These are phyloP conservation scores for Solanum chacoense DNA, from an alignment of 305 asterid genomes.

Conservation along the genomic window DNA sequence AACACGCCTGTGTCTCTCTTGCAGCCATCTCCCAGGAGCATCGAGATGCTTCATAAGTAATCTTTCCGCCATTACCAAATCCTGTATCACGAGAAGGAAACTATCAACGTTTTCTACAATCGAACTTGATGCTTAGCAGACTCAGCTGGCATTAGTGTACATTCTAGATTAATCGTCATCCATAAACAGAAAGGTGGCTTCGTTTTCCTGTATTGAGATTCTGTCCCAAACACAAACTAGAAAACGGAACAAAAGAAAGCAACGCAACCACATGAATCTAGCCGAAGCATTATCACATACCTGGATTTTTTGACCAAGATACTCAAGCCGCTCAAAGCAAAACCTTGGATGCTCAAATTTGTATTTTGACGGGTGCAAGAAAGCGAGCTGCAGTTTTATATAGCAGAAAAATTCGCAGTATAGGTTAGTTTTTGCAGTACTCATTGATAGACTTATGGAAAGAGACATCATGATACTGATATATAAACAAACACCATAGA, in stretches of 20 bases:
- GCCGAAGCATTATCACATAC: slow-evolving; percentile 7
- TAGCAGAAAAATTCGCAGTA: not conserved
- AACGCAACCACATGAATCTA: not conserved
- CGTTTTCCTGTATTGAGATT: not conserved
- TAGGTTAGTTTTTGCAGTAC: not conserved
- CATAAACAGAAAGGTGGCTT: not conserved
- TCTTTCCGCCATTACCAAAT: slow-evolving; percentile 93
- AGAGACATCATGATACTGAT: not conserved
- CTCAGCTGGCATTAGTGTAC: not conserved
- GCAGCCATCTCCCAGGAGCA: slow-evolving; percentile 93
- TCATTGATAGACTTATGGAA: not conserved
- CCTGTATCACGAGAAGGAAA: slow-evolving; percentile 31
- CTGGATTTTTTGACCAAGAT: slow-evolving; percentile 96
- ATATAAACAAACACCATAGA: not conserved
- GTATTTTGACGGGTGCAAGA: slow-evolving; percentile 80
- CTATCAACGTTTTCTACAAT: not conserved
- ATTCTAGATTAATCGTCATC: not conserved
- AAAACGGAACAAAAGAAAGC: not conserved
- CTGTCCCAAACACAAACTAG: not conserved
- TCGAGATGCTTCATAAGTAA: slow-evolving; percentile 91
- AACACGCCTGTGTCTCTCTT: slow-evolving; percentile 68
- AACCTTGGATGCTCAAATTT: slow-evolving; percentile 92
- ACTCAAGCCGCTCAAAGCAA: slow-evolving; percentile 92
- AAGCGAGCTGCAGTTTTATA: slow-evolving; percentile 53
- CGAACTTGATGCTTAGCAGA: not conserved